Evolutionary conservation across 1,284 basidiomycete genomes (phyloP), one percentile per base, ranked within the genome.

Genomic region (Cystobasidium pallidum): DNA sequence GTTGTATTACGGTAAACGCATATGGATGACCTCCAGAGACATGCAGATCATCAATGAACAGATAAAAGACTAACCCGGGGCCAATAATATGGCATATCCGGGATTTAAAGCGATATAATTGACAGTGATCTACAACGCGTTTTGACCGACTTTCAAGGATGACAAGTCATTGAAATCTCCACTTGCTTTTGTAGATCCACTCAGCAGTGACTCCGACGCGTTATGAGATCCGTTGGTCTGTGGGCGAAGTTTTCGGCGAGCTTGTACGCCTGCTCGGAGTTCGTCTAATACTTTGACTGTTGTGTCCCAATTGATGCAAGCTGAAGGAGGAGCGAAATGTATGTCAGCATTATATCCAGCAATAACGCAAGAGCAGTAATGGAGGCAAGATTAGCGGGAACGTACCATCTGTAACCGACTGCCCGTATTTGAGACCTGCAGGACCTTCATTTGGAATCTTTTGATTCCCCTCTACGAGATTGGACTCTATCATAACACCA

Each of bases 401-500:
- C 68, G 24, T 39, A 71, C 68, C 81, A 80, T 91, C 91, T 24
- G 92, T 94, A 17, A 94, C 89, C 8, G 89, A 91, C 79, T 92
- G 89, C 57, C 94, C 94, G 81, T 94, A 94, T 79, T 87, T 89
- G 73, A 96, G 83, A 2, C 87, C 90, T 4, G 85, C 82, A 1
- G 89, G 89, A 1, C 93, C 93, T 47, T 87, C 86, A 1, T 86
- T 79, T 7, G 92, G 89, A 73, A 96, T 90, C 77, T 91, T 88
- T 81, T 97, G 94, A 47, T 91, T 87, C 32, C 91, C 90, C 77
- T 93, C 94, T 58, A 91, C 86, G 72, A 98, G 85, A 81, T 99
- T 95, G 59, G 90, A 92, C 82, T 99, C 96, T 75, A 98, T 86
- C 96, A 99, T 99, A 74, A 96, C 93, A 73, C 95, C 95, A 86